Base-by-base conservation (phyloP, 2,329 filamentous ascomycete genomes). In the Triangularia verruculosa region DNA sequence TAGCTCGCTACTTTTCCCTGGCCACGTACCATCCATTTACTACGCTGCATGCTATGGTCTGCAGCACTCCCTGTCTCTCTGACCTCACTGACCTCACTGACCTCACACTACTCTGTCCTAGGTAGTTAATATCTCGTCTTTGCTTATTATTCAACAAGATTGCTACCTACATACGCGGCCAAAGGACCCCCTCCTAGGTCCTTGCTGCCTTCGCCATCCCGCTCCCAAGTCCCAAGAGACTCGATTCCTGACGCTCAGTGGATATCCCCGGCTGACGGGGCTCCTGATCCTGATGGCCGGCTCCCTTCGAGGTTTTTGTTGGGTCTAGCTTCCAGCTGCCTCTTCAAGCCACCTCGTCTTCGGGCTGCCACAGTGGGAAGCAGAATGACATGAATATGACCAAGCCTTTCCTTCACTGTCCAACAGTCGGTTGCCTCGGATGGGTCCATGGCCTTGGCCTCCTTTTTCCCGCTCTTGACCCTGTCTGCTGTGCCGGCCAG, bases 341-440 rank as follows among this genome's bases (percentile, higher is more conserved):
- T 65, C 56, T 66, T 67, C 65, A 57, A 61, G 62, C 57, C 59
- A 30, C 28, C 27, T 47, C 28, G 47, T 60, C 61, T 62, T 61
- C 54, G 54, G 59, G 51, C 56, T 47, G 39, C 39, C 39, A 47
- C 17, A 20, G 54, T 27, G 27, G 61, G 47, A 39, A 59, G 62
- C 52, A 39, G 51, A 66, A 71, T 72, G 69, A 71, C 71, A 71
- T 65, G 67, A 70, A 66, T 68, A 71, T 72, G 70, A 71, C 71
- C 69, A 72, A 72, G 67, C 64, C 63, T 54, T 56, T 59, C 64
- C 53, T 57, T 55, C 66, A 65, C 66, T 61, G 57, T 43, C 61
- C 61, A 62, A 28, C 61, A 61, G 51, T 66, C 61, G 68, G 66
- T 52, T 61, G 62, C 61, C 34, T 62, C 64, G 59, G 58, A 65